Evolutionary conservation across 164 flowering plant species (phyloP).

Genomic region (Hamamelis virginiana): DNA sequence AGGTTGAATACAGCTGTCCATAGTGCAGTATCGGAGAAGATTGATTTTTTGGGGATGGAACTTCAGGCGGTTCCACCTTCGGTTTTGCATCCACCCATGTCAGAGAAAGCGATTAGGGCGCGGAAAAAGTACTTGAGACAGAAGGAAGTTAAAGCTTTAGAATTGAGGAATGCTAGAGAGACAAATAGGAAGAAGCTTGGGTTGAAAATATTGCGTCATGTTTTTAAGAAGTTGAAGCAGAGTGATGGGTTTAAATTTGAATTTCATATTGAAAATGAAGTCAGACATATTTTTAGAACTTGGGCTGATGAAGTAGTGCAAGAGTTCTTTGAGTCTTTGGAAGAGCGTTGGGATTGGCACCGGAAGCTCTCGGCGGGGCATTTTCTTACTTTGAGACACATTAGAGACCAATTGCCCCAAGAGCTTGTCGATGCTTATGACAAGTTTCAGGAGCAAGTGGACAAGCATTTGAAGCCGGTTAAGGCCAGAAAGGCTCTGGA

Average conservation of each 20-base stretch:
- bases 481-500: constrained; percentile 52
- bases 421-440: constrained; percentile 85
- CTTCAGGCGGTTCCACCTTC: constrained; percentile 88
- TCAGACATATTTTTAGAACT: constrained; percentile 52
- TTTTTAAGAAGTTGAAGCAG: constrained; percentile 68
- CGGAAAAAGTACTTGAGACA: constrained; percentile 78
- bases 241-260: constrained; percentile 63
- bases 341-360: constrained; percentile 71
- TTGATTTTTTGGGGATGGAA: constrained; percentile 82
- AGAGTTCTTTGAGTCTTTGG: constrained; percentile 62
- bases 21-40: constrained; percentile 82
- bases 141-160: constrained; percentile 62
- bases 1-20: constrained; percentile 60
- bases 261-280: constrained; percentile 64
- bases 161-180: constrained; percentile 77
- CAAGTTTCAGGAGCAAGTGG: constrained; percentile 70
- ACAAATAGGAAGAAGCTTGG: constrained; percentile 77
- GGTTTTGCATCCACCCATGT: constrained; percentile 67
- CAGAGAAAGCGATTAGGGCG: constrained; percentile 88
- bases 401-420: constrained; percentile 78
- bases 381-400: constrained; percentile 62
- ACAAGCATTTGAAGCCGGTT: constrained; percentile 64
- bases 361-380: constrained; percentile 63
- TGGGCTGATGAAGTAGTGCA: constrained; percentile 82
- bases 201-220: constrained; percentile 64